These are phyloP conservation scores for Lasiodiplodia gonubiensis DNA, from an alignment of 2,329 filamentous ascomycete species.

Conservation along the genomic window DNA sequence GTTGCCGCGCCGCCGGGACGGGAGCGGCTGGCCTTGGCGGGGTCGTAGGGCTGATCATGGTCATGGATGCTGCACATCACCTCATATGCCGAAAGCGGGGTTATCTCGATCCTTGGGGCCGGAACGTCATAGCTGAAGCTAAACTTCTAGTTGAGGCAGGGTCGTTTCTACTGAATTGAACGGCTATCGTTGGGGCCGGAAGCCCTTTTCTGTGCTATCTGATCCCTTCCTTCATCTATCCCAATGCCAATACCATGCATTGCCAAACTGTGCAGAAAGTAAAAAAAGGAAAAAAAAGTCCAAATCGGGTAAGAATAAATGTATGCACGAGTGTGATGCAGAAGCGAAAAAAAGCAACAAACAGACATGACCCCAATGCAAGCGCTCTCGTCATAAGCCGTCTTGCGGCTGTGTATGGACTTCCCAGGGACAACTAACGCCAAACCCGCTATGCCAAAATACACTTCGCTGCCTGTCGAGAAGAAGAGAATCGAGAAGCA, in stretches of 20 bases:
- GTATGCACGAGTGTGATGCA: conserved; percentile 23
- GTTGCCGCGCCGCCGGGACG: conserved; percentile 23
- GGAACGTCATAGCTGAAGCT: conserved; percentile 15
- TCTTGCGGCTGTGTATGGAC: conserved; percentile 25
- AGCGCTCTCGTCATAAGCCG: conserved; percentile 27
- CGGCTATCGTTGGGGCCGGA: conserved; percentile 3
- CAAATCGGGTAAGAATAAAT: conserved; percentile 17
- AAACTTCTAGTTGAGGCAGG: conserved; percentile 11
- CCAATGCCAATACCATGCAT: conserved; percentile 9
- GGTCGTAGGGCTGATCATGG: conserved; percentile 24
- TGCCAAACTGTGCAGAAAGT: neutral
- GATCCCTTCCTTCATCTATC: conserved; percentile 19
- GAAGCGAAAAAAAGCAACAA: conserved; percentile 10
- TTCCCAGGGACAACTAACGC: conserved; percentile 22
- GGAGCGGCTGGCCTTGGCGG: conserved; percentile 26
- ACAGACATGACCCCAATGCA: conserved; percentile 26
- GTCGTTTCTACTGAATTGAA: conserved; percentile 5
- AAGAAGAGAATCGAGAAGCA: conserved; percentile 10
- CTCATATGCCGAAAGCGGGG: conserved; percentile 24
- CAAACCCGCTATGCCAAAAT: conserved; percentile 27
- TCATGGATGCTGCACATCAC: conserved; percentile 20
- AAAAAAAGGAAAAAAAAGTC: neutral
- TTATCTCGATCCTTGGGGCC: conserved; percentile 16
- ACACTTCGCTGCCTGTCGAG: conserved; percentile 12
- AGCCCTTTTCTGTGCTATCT: conserved; percentile 7